A percentile compares a stretch with the other conserved stretches of the same genome.
Conservation (phyloP, 345 rosid genomes). For the Arabidopsis thaliana region DNA sequence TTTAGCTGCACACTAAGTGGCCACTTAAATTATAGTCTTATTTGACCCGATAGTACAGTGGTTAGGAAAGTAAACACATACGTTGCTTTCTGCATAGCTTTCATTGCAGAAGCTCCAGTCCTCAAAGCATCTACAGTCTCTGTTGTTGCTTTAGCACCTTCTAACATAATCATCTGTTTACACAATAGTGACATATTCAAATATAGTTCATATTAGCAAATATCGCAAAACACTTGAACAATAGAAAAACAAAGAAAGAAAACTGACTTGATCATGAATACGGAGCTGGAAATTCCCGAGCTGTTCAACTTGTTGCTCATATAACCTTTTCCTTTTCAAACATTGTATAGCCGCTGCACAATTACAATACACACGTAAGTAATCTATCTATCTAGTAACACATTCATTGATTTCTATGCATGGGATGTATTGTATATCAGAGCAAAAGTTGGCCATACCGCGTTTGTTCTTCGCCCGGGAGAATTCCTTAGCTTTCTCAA, state of each 20-base stretch:
- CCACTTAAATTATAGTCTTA: background rate
- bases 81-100: slow-evolving; percentile 96
- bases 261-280: slow-evolving; percentile 80
- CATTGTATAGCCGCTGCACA: slow-evolving; percentile 86
- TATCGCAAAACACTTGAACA: background rate
- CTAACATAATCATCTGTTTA: slow-evolving; percentile 81
- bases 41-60: background rate
- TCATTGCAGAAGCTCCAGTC: slow-evolving; percentile 81
- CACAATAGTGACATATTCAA: background rate
- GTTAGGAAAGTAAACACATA: slow-evolving; percentile 42
- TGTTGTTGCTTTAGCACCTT: slow-evolving; percentile 91
- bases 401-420: background rate
- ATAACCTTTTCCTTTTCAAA: slow-evolving; percentile 87
- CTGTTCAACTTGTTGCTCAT: slow-evolving; percentile 86
- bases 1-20: background rate
- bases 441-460: slow-evolving; percentile 46
- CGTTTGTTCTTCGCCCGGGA: slow-evolving; percentile 63
- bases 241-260: background rate
- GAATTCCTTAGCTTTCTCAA: slow-evolving; percentile 73
- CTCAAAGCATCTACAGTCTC: slow-evolving; percentile 92
- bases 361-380: slow-evolving; percentile 23
- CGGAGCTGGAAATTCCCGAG: slow-evolving; percentile 85
- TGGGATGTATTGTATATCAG: background rate
- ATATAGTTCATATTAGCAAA: background rate
- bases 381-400: background rate